Percentiles rank a stretch among this genome's conserved stretches.
phyloP scores from a whole-genome alignment of 1,284 basidiomycete genomes.

The Marasmius sp. region DNA sequence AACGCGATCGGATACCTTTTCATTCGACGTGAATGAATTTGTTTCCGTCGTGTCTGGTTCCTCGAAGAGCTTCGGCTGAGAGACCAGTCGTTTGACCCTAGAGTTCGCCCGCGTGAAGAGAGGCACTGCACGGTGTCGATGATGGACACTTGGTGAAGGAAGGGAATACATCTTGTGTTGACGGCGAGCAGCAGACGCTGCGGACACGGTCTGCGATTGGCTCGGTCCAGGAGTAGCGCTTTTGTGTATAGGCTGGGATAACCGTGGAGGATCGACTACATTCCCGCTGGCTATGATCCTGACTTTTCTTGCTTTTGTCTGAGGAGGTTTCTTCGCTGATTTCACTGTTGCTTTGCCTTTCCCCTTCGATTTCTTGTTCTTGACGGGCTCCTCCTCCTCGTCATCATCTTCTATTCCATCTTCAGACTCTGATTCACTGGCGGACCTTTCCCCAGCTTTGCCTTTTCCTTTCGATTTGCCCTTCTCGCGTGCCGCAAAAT shows the following conservation, averaged over 20 bases:
- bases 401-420: conserved; percentile 25
- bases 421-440: conserved; percentile 8
- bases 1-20: conserved; percentile 44
- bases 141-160: conserved; percentile 60
- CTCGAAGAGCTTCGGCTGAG: conserved; percentile 48
- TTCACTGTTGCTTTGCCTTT: conserved; percentile 7
- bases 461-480: conserved; percentile 1
- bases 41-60: conserved; percentile 30
- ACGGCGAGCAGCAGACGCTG: conserved; percentile 9
- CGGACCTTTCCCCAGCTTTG: background rate
- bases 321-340: conserved; percentile 2
- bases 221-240: background rate
- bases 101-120: conserved; percentile 45
- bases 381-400: conserved; percentile 17
- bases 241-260: background rate
- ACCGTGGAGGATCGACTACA: background rate
- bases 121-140: conserved; percentile 65
- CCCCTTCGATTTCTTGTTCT: conserved; percentile 2
- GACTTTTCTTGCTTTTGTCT: background rate
- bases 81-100: conserved; percentile 55
- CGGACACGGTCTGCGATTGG: background rate
- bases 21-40: conserved; percentile 46
- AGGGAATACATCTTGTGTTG: conserved; percentile 48
- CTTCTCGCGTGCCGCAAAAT: conserved; percentile 29
- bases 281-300: background rate